Conservation (phyloP, 805 yeast genomes). For the Candida ovalis region DNA sequence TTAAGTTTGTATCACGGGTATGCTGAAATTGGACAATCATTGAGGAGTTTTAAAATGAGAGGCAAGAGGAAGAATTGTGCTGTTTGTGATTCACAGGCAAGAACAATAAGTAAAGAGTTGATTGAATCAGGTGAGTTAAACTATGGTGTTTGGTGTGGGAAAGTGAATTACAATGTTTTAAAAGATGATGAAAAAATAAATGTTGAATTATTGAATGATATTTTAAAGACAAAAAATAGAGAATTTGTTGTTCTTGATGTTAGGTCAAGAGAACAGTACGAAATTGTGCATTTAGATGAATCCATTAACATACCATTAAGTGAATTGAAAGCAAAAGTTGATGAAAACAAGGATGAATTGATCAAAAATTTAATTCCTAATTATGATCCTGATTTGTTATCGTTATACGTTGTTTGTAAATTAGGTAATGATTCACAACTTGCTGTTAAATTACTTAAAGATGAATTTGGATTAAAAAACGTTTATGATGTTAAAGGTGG, state of each 20-base stretch:
- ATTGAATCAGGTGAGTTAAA: constrained; percentile 49
- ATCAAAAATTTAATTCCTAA: constrained; percentile 10
- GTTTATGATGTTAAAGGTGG: constrained; percentile 81
- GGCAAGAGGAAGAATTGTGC: constrained; percentile 55
- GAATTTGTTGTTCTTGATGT: constrained; percentile 74
- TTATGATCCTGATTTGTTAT: constrained; percentile 9
- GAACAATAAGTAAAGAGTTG: constrained; percentile 43
- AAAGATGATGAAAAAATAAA: constrained; percentile 43
- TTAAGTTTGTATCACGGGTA: constrained; percentile 65
- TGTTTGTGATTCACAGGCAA: constrained; percentile 53
- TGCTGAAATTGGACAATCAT: constrained; percentile 48
- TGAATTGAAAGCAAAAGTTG: constrained; percentile 34
- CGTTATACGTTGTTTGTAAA: constrained; percentile 68
- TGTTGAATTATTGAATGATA: constrained; percentile 32
- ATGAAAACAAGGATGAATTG: not conserved
- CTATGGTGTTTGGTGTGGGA: constrained; percentile 77
- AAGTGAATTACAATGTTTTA: constrained; percentile 43
- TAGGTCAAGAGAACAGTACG: constrained; percentile 73
- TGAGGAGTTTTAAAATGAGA: constrained; percentile 80
- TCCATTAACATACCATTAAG: constrained; percentile 65
- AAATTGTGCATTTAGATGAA: constrained; percentile 55
- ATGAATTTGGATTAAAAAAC: constrained; percentile 42
- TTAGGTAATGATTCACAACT: constrained; percentile 88
- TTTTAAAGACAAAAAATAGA: constrained; percentile 11
- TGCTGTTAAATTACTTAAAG: constrained; percentile 57